A percentile compares a stretch with the other conserved stretches of the same genome.
Conservation (phyloP, 2,329 filamentous ascomycete genomes). For the Graphilbum sp. region DNA sequence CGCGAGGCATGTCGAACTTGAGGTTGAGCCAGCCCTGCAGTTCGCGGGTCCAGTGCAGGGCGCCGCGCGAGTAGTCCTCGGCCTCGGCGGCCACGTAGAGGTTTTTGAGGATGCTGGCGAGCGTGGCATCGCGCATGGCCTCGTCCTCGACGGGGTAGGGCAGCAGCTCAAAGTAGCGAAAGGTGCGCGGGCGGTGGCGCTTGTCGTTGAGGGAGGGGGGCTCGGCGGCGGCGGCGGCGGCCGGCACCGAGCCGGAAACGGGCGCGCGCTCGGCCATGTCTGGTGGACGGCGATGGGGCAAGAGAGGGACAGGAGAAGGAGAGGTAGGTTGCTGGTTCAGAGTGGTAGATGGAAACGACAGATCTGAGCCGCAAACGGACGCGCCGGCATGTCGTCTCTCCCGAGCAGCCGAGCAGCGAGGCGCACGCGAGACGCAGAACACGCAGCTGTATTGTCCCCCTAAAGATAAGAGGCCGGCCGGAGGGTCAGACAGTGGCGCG, state of each 20-base stretch:
- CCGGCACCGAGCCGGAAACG: conserved; percentile 18
- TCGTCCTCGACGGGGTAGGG: conserved; percentile 81
- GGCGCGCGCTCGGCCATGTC: conserved; percentile 11
- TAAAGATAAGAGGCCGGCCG: no score
- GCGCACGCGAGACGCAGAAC: no score
- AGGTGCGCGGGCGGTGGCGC: conserved; percentile 73
- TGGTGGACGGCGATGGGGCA: no score
- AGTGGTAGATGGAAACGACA: not conserved
- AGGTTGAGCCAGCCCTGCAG: conserved; percentile 87
- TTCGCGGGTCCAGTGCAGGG: conserved; percentile 93
- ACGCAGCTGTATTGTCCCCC: no score
- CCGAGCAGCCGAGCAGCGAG: not conserved
- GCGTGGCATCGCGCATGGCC: conserved; percentile 55
- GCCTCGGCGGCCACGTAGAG: conserved; percentile 84
- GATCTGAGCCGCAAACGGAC: not conserved
- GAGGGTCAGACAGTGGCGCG: not conserved
- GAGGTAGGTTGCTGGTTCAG: not conserved
- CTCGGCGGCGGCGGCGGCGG: conserved; percentile 19
- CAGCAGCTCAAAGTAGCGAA: conserved; percentile 79
- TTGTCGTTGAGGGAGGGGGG: conserved; percentile 35
- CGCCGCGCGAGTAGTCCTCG: conserved; percentile 86
- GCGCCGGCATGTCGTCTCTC: conserved; percentile 3
- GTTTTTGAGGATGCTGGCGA: conserved; percentile 80
- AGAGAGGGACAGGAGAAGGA: not conserved
- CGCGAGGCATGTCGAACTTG: conserved; percentile 90